Evolutionary conservation across 441 rosid genomes (phyloP).

Genomic region (Populus hybrid): DNA sequence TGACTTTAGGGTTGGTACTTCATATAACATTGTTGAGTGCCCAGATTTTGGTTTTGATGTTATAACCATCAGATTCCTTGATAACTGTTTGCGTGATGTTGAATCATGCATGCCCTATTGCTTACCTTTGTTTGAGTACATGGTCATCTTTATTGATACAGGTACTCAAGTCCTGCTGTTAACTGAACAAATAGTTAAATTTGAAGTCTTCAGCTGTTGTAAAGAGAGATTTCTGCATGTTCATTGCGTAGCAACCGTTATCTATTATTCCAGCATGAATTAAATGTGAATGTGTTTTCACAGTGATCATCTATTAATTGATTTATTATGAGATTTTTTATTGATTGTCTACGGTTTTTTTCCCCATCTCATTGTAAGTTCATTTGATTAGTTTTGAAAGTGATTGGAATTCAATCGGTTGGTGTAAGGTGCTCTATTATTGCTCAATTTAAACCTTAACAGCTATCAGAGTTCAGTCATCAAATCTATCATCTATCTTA

Average conservation of each 20-base stretch:
- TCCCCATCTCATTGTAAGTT: too few relatives aligned
- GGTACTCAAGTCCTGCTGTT: neutral
- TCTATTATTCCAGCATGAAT: neutral
- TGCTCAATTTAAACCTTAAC: too few relatives aligned
- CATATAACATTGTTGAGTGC: neutral
- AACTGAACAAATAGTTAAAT: neutral
- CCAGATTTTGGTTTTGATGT: neutral
- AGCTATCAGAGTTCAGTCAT: too few relatives aligned
- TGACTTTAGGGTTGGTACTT: neutral
- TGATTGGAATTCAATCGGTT: too few relatives aligned
- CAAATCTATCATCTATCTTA: too few relatives aligned
- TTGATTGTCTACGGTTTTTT: too few relatives aligned
- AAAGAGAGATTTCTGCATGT: neutral
- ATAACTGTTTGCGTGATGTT: conserved; percentile 1
- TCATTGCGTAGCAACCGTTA: neutral
- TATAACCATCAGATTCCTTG: neutral
- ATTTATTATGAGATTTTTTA: too few relatives aligned
- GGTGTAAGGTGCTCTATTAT: too few relatives aligned
- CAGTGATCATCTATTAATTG: neutral
- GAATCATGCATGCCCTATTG: neutral
- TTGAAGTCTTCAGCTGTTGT: neutral
- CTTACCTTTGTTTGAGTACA: neutral
- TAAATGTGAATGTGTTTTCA: neutral
- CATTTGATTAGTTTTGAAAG: too few relatives aligned
- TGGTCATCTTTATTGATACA: neutral